phyloP scores from a whole-genome alignment of 805 yeast species.

The Lachancea waltii region DNA sequence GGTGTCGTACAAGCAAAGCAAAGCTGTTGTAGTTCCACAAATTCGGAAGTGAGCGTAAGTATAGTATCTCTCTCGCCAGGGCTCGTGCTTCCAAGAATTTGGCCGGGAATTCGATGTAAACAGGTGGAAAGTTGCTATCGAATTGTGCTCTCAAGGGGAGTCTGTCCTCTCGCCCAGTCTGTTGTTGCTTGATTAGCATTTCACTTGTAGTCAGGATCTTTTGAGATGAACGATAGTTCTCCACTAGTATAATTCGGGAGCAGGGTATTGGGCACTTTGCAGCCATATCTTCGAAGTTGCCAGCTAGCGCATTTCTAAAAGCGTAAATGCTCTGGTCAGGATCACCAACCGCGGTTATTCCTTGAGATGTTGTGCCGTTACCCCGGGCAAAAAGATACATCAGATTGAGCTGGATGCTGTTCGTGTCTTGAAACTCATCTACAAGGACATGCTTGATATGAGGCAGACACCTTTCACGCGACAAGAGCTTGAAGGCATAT shows the following conservation, averaged over 20 bases:
- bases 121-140: constrained; percentile 40
- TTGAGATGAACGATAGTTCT: constrained; percentile 77
- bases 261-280: constrained; percentile 32
- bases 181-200: constrained; percentile 54
- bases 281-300: constrained; percentile 57
- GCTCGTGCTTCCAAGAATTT: constrained; percentile 51
- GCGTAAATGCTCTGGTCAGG: constrained; percentile 94
- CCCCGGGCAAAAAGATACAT: constrained; percentile 46
- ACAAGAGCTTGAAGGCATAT: constrained; percentile 45
- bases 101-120: constrained; percentile 36
- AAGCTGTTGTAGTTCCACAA: constrained; percentile 52
- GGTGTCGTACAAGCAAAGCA: constrained; percentile 64
- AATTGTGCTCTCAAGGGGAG: constrained; percentile 42
- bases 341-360: constrained; percentile 88
- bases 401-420: constrained; percentile 64
- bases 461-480: constrained; percentile 38
- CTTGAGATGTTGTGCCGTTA: constrained; percentile 37
- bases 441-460: constrained; percentile 66
- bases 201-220: constrained; percentile 62
- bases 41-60: constrained; percentile 40
- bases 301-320: constrained; percentile 71
- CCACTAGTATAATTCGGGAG: constrained; percentile 41
- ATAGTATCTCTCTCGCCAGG: constrained; percentile 49
- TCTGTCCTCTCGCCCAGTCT: constrained; percentile 35
- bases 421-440: constrained; percentile 95